Percentiles rank a stretch among this genome's conserved stretches.
phyloP scores from a whole-genome alignment of 2,329 filamentous ascomycete species.

The Trichoderma koningiopsis region DNA sequence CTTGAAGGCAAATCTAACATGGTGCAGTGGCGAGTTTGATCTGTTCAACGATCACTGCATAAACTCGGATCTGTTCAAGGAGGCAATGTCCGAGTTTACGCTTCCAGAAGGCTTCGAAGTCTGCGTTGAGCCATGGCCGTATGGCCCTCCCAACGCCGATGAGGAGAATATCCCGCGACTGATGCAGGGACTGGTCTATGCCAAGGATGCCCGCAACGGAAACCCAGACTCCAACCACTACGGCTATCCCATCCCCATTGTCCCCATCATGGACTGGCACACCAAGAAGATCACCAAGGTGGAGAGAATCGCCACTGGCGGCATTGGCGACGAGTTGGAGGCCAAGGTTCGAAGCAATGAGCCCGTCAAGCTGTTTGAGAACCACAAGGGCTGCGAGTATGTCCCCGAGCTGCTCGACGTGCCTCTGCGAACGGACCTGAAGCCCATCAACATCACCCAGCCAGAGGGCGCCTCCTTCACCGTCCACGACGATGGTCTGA shows the following conservation, averaged over 20 bases:
- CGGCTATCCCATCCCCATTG: slow-evolving; percentile 60
- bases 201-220: slow-evolving; percentile 44
- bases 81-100: slow-evolving; percentile 50
- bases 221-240: slow-evolving; percentile 64
- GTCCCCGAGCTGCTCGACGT: slow-evolving; percentile 53
- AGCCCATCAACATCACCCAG: slow-evolving; percentile 73
- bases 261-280: slow-evolving; percentile 59
- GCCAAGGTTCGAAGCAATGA: slow-evolving; percentile 39
- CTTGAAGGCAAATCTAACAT: neutral
- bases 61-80: slow-evolving; percentile 48
- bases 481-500: slow-evolving; percentile 50
- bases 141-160: slow-evolving; percentile 50
- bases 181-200: slow-evolving; percentile 56
- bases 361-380: slow-evolving; percentile 51
- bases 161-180: slow-evolving; percentile 44
- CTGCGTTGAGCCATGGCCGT: slow-evolving; percentile 67
- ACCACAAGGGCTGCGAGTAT: slow-evolving; percentile 47
- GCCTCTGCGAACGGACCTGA: slow-evolving; percentile 55
- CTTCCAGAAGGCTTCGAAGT: slow-evolving; percentile 49
- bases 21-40: slow-evolving; percentile 43
- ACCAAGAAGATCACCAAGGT: slow-evolving; percentile 59
- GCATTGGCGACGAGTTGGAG: slow-evolving; percentile 48
- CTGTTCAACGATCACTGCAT: slow-evolving; percentile 45
- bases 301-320: slow-evolving; percentile 57
- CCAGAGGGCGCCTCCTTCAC: slow-evolving; percentile 68